phyloP scores from a whole-genome alignment of 306 rosid species.

The Canavalia ensiformis region DNA sequence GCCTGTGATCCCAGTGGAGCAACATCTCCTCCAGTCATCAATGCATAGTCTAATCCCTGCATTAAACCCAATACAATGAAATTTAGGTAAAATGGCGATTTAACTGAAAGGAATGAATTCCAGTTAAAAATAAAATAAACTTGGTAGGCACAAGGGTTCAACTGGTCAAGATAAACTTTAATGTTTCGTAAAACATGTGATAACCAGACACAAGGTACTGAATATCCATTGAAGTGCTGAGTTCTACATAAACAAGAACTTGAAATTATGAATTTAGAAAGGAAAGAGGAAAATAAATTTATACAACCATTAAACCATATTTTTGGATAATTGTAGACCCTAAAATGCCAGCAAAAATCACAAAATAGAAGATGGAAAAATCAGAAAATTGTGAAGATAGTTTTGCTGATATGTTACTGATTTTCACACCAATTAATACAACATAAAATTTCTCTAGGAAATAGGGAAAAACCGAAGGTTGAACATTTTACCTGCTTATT shows the following conservation, averaged over 20 bases:
- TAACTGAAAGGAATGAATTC: constrained; percentile 1
- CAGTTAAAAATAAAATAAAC: constrained; percentile 3
- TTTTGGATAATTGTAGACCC: constrained; percentile 21
- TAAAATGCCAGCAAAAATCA: neutral
- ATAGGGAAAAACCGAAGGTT: constrained; percentile 5
- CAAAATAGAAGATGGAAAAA: constrained; percentile 4
- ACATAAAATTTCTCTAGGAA: neutral
- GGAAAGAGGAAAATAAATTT: neutral
- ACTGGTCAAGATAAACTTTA: neutral
- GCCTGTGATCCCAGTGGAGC: constrained; percentile 98
- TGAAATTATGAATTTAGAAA: constrained; percentile 8
- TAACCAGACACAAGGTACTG: constrained; percentile 7
- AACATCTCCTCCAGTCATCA: constrained; percentile 99
- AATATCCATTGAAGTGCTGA: constrained; percentile 1
- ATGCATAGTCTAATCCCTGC: constrained; percentile 95
- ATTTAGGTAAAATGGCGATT: constrained; percentile 3
- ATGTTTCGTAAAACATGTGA: constrained; percentile 39
- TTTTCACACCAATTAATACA: neutral
- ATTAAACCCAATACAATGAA: constrained; percentile 14
- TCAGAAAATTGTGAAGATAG: constrained; percentile 5
- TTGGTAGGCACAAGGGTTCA: neutral
- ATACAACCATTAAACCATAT: neutral
- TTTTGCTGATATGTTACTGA: constrained; percentile 3
- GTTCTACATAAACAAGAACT: neutral
- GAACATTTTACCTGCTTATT: constrained; percentile 10